These are phyloP conservation scores for Aspergillus tanneri DNA, from an alignment of 2,329 filamentous ascomycete genomes.

Conservation along the genomic window DNA sequence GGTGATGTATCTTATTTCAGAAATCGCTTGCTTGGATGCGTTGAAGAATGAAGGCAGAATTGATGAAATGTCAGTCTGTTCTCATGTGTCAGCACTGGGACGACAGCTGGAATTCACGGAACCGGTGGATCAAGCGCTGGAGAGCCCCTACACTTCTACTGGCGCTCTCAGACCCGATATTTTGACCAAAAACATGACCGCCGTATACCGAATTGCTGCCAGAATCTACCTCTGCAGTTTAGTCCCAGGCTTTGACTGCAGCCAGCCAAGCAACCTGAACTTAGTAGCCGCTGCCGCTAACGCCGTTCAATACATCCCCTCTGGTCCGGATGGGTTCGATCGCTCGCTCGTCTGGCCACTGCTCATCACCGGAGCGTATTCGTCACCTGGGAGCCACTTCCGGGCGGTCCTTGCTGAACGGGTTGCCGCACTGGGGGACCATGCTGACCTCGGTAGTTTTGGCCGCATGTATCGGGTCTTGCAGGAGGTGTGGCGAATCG, in stretches of 20 bases:
- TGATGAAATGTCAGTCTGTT: slow-evolving; percentile 81
- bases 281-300: slow-evolving; percentile 76
- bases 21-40: slow-evolving; percentile 92
- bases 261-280: slow-evolving; percentile 69
- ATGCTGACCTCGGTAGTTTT: slow-evolving; percentile 79
- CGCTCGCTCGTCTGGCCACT: slow-evolving; percentile 91
- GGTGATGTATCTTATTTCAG: slow-evolving; percentile 96
- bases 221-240: slow-evolving; percentile 96
- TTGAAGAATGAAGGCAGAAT: slow-evolving; percentile 76
- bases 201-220: slow-evolving; percentile 85
- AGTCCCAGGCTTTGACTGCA: slow-evolving; percentile 80
- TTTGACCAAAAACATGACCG: slow-evolving; percentile 82
- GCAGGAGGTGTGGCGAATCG: slow-evolving; percentile 74
- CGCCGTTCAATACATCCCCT: slow-evolving; percentile 77
- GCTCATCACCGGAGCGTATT: slow-evolving; percentile 79
- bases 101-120: slow-evolving; percentile 84
- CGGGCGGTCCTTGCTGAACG: slow-evolving; percentile 75
- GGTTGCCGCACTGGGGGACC: slow-evolving; percentile 69
- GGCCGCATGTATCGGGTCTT: slow-evolving; percentile 77
- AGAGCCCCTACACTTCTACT: slow-evolving; percentile 53
- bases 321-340: slow-evolving; percentile 79
- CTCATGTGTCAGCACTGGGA: slow-evolving; percentile 84
- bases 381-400: slow-evolving; percentile 70
- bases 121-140: slow-evolving; percentile 60
- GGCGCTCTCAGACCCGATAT: slow-evolving; percentile 78